Percentiles rank a stretch among this genome's conserved stretches.
These are phyloP conservation scores for Leccinum sublutescens DNA, from an alignment of 768 basidiomycete genomes.

Conservation along the genomic window DNA sequence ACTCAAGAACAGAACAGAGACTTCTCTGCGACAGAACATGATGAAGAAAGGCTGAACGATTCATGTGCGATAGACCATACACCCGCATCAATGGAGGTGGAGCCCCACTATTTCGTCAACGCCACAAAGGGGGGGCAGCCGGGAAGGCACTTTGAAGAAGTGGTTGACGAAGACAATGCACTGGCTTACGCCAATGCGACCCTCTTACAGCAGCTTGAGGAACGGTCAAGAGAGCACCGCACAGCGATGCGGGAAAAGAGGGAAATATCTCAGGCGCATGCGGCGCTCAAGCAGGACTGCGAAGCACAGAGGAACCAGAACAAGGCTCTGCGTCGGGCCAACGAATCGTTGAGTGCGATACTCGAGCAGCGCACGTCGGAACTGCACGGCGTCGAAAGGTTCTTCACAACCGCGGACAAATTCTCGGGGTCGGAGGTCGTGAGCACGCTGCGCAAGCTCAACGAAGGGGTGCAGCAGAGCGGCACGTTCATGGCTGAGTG, in stretches of 20 bases:
- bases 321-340: not conserved
- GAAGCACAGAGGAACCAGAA: slow-evolving; percentile 16
- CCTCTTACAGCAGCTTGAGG: not conserved
- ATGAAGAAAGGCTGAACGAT: not conserved
- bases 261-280: not conserved
- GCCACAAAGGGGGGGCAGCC: not conserved
- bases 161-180: not conserved
- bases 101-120: too few relatives aligned
- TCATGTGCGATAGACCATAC: not conserved
- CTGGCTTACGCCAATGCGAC: not conserved
- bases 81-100: not conserved
- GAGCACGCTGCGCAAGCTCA: slow-evolving; percentile 40
- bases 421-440: slow-evolving; percentile 46
- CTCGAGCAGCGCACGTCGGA: slow-evolving; percentile 42
- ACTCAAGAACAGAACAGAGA: not conserved
- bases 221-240: slow-evolving; percentile 3
- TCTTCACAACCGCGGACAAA: slow-evolving; percentile 40
- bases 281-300: slow-evolving; percentile 4
- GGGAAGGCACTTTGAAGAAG: not conserved
- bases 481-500: slow-evolving; percentile 44
- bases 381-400: slow-evolving; percentile 41
- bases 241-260: slow-evolving; percentile 4
- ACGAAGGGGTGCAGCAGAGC: slow-evolving; percentile 45
- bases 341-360: slow-evolving; percentile 17
- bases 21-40: not conserved